These are phyloP conservation scores for Lactifluus subvellereus DNA, from an alignment of 768 basidiomycete species.

Conservation along the genomic window DNA sequence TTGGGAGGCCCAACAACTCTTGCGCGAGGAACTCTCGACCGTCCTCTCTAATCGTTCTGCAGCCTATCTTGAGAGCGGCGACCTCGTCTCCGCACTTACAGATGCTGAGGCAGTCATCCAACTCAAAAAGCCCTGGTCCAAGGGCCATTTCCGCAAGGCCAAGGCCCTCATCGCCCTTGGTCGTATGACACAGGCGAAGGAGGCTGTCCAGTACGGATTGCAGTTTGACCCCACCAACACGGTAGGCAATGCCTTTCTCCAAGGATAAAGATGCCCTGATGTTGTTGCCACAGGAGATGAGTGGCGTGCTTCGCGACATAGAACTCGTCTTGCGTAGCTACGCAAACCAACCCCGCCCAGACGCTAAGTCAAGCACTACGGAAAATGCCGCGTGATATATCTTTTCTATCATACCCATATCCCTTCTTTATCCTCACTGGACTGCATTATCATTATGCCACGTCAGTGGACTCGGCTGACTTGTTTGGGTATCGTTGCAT, in stretches of 20 bases:
- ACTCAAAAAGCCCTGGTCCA: conserved; percentile 84
- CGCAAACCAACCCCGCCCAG: conserved; percentile 6
- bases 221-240: conserved; percentile 72
- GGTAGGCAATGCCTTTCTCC: conserved; percentile 33
- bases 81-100: conserved; percentile 69
- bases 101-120: conserved; percentile 90
- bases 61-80: conserved; percentile 70
- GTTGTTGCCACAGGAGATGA: conserved; percentile 19
- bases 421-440: not conserved
- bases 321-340: conserved; percentile 18
- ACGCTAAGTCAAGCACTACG: not conserved
- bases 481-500: not conserved
- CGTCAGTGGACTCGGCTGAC: not conserved
- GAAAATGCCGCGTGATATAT: conserved; percentile 9
- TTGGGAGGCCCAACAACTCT: conserved; percentile 79
- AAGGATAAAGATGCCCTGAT: not conserved
- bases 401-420: conserved; percentile 5
- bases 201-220: conserved; percentile 76
- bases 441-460: not conserved
- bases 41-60: conserved; percentile 90
- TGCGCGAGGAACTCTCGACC: conserved; percentile 88
- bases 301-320: conserved; percentile 21
- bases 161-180: conserved; percentile 78
- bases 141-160: conserved; percentile 92
- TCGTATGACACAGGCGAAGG: conserved; percentile 66